Percentiles rank a stretch among this genome's conserved stretches.
Evolutionary conservation across 805 yeast species (phyloP).

Genomic region (Candida ponderosae): DNA sequence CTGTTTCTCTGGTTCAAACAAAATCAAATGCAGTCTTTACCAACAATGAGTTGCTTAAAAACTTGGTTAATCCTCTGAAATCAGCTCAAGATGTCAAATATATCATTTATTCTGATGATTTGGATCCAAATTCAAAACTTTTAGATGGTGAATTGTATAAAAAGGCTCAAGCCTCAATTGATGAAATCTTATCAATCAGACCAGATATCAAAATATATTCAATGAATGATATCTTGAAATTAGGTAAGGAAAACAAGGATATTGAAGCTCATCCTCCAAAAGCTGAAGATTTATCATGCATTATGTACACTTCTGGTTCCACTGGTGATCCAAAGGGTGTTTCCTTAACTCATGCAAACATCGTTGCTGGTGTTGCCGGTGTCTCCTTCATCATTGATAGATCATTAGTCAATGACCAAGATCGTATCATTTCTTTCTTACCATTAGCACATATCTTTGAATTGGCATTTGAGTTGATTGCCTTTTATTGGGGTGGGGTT

Average conservation of each 20-base stretch:
- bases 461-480: conserved; percentile 72
- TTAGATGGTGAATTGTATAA: conserved; percentile 50
- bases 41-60: conserved; percentile 64
- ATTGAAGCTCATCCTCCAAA: conserved; percentile 32
- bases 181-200: conserved; percentile 52
- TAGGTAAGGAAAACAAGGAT: conserved; percentile 50
- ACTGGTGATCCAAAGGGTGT: conserved; percentile 84
- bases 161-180: conserved; percentile 49
- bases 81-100: conserved; percentile 52
- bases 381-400: conserved; percentile 54
- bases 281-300: conserved; percentile 47
- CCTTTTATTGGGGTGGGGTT: conserved; percentile 84
- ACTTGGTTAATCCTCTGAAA: conserved; percentile 66
- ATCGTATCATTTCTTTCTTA: conserved; percentile 78
- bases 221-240: conserved; percentile 51
- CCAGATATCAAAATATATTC: conserved; percentile 70
- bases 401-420: conserved; percentile 41
- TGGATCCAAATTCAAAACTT: conserved; percentile 58
- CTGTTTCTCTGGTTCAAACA: conserved; percentile 80
- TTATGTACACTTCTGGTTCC: conserved; percentile 69
- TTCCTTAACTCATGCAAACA: conserved; percentile 51
- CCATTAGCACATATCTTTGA: conserved; percentile 97
- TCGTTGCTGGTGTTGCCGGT: conserved; percentile 86
- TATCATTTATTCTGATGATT: conserved; percentile 62
- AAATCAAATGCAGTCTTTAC: conserved; percentile 74